phyloP scores from a whole-genome alignment of 2,329 filamentous ascomycete genomes.

The Allantophomopsis cytisporea region DNA sequence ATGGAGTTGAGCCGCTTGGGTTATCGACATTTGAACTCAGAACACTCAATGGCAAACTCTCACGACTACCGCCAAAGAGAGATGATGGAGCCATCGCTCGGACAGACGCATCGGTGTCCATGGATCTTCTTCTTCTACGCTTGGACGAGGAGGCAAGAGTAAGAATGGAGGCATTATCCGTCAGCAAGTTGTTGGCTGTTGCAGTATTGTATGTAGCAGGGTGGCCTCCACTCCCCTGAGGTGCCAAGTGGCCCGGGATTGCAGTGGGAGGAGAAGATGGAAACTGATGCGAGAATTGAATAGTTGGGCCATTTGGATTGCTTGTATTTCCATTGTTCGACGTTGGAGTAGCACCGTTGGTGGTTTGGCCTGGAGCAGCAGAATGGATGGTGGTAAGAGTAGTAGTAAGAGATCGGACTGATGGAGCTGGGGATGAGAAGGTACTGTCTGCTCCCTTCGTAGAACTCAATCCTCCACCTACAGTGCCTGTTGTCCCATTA shows the following conservation, averaged over 20 bases:
- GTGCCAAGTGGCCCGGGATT: slow-evolving; percentile 56
- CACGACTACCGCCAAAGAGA: slow-evolving; percentile 68
- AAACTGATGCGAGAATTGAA: slow-evolving; percentile 54
- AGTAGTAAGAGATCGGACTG: slow-evolving; percentile 67
- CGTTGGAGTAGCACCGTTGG: slow-evolving; percentile 27
- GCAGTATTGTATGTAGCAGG: slow-evolving; percentile 65
- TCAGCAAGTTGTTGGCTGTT: slow-evolving; percentile 69
- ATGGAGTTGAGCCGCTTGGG: slow-evolving; percentile 29
- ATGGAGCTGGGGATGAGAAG: slow-evolving; percentile 73
- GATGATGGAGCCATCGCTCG: slow-evolving; percentile 74
- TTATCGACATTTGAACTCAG: slow-evolving; percentile 57
- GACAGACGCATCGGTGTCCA: slow-evolving; percentile 78
- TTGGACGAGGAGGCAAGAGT: slow-evolving; percentile 77
- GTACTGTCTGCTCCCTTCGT: slow-evolving; percentile 62
- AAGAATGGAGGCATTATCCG: slow-evolving; percentile 76
- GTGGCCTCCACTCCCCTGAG: slow-evolving; percentile 29
- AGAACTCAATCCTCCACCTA: slow-evolving; percentile 49
- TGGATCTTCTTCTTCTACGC: slow-evolving; percentile 60
- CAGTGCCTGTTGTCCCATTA: slow-evolving; percentile 62
- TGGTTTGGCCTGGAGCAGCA: slow-evolving; percentile 32
- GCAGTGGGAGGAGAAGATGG: slow-evolving; percentile 55
- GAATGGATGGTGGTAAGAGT: slow-evolving; percentile 81
- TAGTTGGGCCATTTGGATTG: slow-evolving; percentile 17
- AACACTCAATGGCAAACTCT: slow-evolving; percentile 67
- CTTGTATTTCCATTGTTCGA: slow-evolving; percentile 18